Evolutionary conservation across 441 rosid genomes (phyloP), one percentile per base, ranked within the genome.

Genomic region (Geranium incanum): DNA sequence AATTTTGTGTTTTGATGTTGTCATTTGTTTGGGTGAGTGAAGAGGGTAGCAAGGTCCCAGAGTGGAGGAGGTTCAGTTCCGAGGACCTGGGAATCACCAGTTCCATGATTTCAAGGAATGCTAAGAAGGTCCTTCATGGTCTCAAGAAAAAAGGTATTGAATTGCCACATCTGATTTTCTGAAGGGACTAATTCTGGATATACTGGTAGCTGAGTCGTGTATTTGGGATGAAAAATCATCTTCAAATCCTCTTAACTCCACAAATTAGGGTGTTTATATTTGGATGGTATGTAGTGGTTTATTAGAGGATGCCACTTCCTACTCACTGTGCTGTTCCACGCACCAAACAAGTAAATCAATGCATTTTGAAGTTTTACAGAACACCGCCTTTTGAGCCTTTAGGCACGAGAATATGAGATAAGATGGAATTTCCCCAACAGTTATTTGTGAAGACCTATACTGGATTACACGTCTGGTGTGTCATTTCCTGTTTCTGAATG

Each of bases 71-170:
- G 71, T 66, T 84, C 75, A 80, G 72, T 66, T 84, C 92, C 4
- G 77, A 81, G 71, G 94, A 88, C 36, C 89, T 88, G 74, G 96
- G 94, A 62, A 86, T 92, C 71, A 83, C 82, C 73, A 79, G 74
- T 72, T 81, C 90, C 12, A 85, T 75, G 83, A 85, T 92, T 66
- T 75, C 88, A 59, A 80, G 57, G 59, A 84, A 96, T 37, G 85
- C 96, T 0, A 86, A 77, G 72, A 81, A 79, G 79, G 96, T 92
- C 76, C 96, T 92, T 72, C 81, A 80, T 73, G 89, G 81, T 19
- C 90, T 92, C 69, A 88, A 82, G 79, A 77, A 50, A 52, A 84
- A 76, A 84, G 97, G 97, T 91, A 6, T 4, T 38, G 33, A 50
- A 64, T 28, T 28, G 6, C 5, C 64, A 1, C 7, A 5, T 9